Base-by-base conservation (phyloP, 495 filamentous ascomycete genomes). In the Xylaria nigripes region DNA sequence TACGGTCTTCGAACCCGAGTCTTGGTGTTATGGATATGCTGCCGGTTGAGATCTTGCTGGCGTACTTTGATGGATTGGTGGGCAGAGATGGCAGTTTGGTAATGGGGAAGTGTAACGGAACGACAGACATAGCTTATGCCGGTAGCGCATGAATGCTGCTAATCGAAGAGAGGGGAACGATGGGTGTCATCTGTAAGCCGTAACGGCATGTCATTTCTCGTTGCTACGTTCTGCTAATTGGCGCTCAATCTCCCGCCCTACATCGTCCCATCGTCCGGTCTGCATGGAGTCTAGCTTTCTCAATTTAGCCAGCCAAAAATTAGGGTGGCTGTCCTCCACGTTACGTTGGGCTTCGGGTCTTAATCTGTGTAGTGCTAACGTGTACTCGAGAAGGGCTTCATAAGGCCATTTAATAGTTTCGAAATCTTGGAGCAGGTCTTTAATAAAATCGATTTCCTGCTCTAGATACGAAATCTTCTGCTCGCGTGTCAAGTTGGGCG, bases 321-420 rank as follows among this genome's bases (percentile, higher is more conserved):
- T 63, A 42, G 86, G 70, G 45, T 80, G 67, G 48, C 70, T 64
- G 50, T 63, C 68, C 54, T 83, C 76, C 13, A 61, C 55, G 2
- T 51, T 47, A 1, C 59, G 52, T n/a, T 62, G 65, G 12, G 58
- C 27, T 1, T 70, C 53, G 41, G 67, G 65, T 47, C 76, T 68
- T 10, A 82, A 61, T 44, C 67, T 67, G 30, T 67, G 72, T n/a
- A 82, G 50, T 9, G 74, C 62, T 13, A 77, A 62, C 27, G 86
- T 71, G 53, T 81, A 81, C 36, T 84, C 78, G 36, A 92, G 76
- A 50, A 95, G 70, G 6, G 83, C 83, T 65, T 90, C 85, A 61
- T 92, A 87, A 16, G 92, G 84, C 71, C 85, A 87, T 66, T 89
- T 90, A 62, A 83, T 83, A 50, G 88, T 81, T 21, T 78, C 77